Evolutionary conservation across 768 basidiomycete species (phyloP), one percentile per base, ranked within the genome.

Genomic region (Boletus barrowsii): DNA sequence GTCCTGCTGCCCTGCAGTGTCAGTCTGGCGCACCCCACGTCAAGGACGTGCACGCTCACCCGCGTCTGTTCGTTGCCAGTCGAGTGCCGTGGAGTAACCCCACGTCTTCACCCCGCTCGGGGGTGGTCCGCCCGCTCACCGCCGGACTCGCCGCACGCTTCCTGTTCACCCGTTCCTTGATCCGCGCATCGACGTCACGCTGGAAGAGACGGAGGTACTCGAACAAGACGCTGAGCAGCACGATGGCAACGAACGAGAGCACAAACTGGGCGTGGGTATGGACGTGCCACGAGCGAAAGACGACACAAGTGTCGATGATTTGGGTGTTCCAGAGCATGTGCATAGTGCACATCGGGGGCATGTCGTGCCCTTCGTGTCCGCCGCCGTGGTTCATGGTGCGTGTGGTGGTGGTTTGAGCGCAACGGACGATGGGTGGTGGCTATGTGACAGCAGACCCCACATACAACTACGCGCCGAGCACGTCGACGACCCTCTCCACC

Each of bases 311-410:
- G 72, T 90, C 77, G 67, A 84, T 71, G 62, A 90, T 80, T 51
- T 91, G 82, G 37, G 87, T 87, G 72, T 91, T 91, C 87, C 89
- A 92, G 62, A 93, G 82, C 90, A 93, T 93, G 70, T 89, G 74
- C 84, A 88, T 87, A 9, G 81, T 72, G 68, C 90, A 93, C 60
- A 61, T 76, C 0, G 76, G 69, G 18, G 68, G 71, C 73, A 73
- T 75, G 73, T 76, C 78, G 78, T 81, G 53, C 65, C 78, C 56
- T 17, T 54, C 67, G 62, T 83, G 79, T 32, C 68, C 80, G 47
- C 18, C 49, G 20, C 72, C 69, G 64, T 84, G 82, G 60, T 77
- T 73, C 68, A 68, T 70, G 14, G 18, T 54, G 49, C 13, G 41
- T 39, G 37, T 8, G 33, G 5, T 33, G 17, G 15, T 2, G 15